These are phyloP conservation scores for Phytophthora pseudosyringae DNA, from an alignment of 352 stramenopile species.

Conservation along the genomic window DNA sequence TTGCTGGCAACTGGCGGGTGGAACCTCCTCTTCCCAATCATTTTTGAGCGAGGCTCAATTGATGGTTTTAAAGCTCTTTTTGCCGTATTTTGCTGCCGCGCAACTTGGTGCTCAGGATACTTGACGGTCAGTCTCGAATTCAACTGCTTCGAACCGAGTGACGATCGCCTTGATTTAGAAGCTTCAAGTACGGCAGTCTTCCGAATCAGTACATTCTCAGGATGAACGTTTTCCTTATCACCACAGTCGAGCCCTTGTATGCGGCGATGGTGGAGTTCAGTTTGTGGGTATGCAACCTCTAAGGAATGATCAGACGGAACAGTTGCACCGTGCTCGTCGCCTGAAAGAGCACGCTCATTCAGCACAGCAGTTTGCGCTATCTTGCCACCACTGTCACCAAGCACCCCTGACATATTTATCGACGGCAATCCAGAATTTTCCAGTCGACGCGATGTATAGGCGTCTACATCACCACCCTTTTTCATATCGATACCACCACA, in stretches of 20 bases:
- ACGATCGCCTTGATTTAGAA: conserved; percentile 22
- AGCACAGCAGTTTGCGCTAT: not conserved
- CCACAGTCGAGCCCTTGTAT: conserved; percentile 7
- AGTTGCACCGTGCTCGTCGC: not conserved
- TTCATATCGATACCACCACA: too few species aligned
- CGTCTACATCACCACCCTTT: not conserved
- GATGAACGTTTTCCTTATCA: conserved; percentile 41
- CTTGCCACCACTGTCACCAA: not conserved
- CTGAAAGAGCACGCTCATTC: not conserved
- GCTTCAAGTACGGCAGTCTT: conserved; percentile 25
- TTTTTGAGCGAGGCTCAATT: conserved; percentile 20
- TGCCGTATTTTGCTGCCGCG: not conserved
- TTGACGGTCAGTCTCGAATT: conserved; percentile 4
- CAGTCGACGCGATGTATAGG: not conserved
- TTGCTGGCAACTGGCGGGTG: conserved; percentile 52
- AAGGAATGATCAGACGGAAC: conserved; percentile 3
- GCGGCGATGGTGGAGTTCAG: not conserved
- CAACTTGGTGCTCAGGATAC: conserved; percentile 5
- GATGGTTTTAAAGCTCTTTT: conserved; percentile 17
- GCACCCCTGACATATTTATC: not conserved
- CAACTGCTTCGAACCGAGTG: conserved; percentile 12
- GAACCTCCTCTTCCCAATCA: conserved; percentile 39
- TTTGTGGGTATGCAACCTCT: not conserved
- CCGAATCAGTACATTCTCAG: conserved; percentile 20
- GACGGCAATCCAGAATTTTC: not conserved